phyloP scores from a whole-genome alignment of 106 monocot genomes.

The Platanthera guangdongensis region DNA sequence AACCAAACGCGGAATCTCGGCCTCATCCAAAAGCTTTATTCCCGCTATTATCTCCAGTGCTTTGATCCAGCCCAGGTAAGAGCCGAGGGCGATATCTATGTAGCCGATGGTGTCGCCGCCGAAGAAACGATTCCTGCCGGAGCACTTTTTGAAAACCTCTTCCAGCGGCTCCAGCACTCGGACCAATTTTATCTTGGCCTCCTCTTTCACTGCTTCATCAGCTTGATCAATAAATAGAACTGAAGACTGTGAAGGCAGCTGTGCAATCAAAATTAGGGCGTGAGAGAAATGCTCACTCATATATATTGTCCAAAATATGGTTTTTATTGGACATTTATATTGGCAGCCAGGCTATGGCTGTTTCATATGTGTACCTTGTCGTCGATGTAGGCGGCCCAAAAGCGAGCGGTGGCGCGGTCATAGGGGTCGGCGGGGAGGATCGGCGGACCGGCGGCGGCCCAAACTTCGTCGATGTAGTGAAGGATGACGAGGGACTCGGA shows the following conservation, averaged over 20 bases:
- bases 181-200: background rate
- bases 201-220: conserved; percentile 13
- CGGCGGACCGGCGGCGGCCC: background rate
- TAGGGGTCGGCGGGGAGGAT: conserved; percentile 18
- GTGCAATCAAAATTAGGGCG: background rate
- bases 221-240: background rate
- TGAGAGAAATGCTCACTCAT: background rate
- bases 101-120: conserved; percentile 30
- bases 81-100: conserved; percentile 42
- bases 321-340: too few relatives aligned
- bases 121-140: conserved; percentile 36
- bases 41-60: conserved; percentile 17
- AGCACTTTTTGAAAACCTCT: conserved; percentile 25
- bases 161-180: conserved; percentile 24
- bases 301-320: background rate
- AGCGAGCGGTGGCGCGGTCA: conserved; percentile 15
- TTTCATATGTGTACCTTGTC: conserved; percentile 12
- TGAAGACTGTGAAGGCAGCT: background rate
- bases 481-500: conserved; percentile 23
- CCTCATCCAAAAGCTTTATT: conserved; percentile 14
- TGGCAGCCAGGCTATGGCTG: too few relatives aligned
- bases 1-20: conserved; percentile 16
- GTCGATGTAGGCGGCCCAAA: conserved; percentile 29
- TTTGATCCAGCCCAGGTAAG: conserved; percentile 19
- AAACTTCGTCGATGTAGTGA: conserved; percentile 24